Evolutionary conservation across 2,329 filamentous ascomycete species (phyloP).

Genomic region (Aspergillus spinulosporus): DNA sequence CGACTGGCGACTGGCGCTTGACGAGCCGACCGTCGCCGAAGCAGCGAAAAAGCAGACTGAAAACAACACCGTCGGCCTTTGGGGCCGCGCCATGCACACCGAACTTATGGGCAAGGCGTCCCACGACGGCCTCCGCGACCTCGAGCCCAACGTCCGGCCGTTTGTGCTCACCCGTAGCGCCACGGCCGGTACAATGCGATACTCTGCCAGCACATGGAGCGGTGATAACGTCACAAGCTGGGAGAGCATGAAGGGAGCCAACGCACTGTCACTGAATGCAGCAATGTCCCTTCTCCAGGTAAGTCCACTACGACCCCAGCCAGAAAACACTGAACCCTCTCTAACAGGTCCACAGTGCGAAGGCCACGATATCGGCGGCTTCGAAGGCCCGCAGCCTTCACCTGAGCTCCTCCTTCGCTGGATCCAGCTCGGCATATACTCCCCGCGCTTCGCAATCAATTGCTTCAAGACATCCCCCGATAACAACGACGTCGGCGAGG

Average conservation of each 20-base stretch:
- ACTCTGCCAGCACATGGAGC: constrained; percentile 71
- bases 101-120: constrained; percentile 72
- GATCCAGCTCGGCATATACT: constrained; percentile 71
- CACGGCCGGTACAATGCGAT: constrained; percentile 68
- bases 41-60: constrained; percentile 40
- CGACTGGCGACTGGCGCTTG: constrained; percentile 63
- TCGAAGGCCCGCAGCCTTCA: constrained; percentile 70
- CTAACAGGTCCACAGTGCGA: constrained; percentile 51
- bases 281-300: constrained; percentile 67
- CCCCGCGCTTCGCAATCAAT: constrained; percentile 72
- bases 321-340: background rate
- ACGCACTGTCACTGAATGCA: constrained; percentile 67
- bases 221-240: constrained; percentile 75
- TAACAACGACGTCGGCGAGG: constrained; percentile 67
- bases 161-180: constrained; percentile 71
- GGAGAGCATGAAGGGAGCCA: constrained; percentile 71
- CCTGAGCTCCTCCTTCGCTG: constrained; percentile 71
- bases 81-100: constrained; percentile 68
- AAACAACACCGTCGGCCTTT: constrained; percentile 62
- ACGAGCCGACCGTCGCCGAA: constrained; percentile 43
- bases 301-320: constrained; percentile 16
- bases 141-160: constrained; percentile 60
- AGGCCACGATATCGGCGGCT: constrained; percentile 74
- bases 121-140: constrained; percentile 63
- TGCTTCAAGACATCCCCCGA: constrained; percentile 71